These are phyloP conservation scores for Tubosaeta sp. DNA, from an alignment of 768 basidiomycete species.

Conservation along the genomic window DNA sequence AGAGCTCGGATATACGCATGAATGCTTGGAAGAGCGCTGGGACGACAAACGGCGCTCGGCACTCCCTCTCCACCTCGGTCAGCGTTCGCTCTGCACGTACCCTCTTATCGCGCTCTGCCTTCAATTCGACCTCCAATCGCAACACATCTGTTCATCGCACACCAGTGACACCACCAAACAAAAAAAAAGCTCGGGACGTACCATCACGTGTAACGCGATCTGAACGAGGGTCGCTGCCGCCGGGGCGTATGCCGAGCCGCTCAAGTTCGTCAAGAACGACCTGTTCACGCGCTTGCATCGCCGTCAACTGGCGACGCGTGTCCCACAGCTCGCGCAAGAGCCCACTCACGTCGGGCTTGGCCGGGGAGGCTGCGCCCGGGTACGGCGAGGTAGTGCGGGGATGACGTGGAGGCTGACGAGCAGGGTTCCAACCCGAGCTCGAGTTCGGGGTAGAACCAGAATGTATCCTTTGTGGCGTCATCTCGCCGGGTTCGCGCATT, in stretches of 20 bases:
- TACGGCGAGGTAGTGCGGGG: background rate
- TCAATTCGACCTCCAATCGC: constrained; percentile 34
- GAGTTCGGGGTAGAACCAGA: background rate
- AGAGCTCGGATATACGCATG: constrained; percentile 43
- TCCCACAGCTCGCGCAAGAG: constrained; percentile 29
- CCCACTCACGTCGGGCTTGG: background rate
- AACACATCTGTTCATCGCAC: constrained; percentile 8
- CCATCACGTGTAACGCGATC: constrained; percentile 11
- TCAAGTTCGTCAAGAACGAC: constrained; percentile 21
- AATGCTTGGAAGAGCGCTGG: constrained; percentile 55
- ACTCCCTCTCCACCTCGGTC: constrained; percentile 47
- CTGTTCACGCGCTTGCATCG: constrained; percentile 22
- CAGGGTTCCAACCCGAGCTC: background rate
- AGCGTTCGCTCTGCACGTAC: constrained; percentile 43
- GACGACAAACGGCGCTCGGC: constrained; percentile 50
- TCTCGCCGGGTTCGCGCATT: constrained; percentile 8
- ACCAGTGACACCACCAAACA: too few species aligned
- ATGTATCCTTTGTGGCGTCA: background rate
- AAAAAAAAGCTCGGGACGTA: background rate
- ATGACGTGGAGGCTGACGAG: background rate
- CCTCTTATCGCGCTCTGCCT: constrained; percentile 33
- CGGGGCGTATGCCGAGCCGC: constrained; percentile 7
- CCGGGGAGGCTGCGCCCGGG: background rate
- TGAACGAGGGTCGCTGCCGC: background rate
- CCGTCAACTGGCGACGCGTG: constrained; percentile 21